These are phyloP conservation scores for Mortierella sp. DNA, from an alignment of 371 early-diverging fungal species.

Conservation along the genomic window DNA sequence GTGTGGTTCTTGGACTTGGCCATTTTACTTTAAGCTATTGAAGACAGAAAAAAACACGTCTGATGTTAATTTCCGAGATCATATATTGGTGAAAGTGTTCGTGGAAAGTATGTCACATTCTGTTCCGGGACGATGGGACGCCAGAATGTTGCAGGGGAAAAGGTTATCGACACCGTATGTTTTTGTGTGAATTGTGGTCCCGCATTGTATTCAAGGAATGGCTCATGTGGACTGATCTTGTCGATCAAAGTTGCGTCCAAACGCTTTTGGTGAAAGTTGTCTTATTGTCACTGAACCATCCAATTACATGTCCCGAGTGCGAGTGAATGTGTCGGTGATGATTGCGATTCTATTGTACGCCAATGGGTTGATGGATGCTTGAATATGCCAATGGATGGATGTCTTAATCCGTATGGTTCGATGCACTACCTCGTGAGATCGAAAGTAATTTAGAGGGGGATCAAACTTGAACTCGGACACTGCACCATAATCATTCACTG, in stretches of 20 bases:
- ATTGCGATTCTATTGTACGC: no score
- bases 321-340: no score
- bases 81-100: constrained; percentile 2
- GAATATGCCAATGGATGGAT: not conserved
- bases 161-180: no score
- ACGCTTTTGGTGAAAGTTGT: no score
- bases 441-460: constrained; percentile 45
- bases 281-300: no score
- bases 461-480: constrained; percentile 1
- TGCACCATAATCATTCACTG: not conserved
- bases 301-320: not conserved
- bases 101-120: not conserved
- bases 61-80: no score
- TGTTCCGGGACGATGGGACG: not conserved
- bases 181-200: no score
- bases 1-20: constrained; percentile 99
- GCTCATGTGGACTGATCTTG: no score
- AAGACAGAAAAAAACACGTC: constrained; percentile 5
- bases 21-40: constrained; percentile 65
- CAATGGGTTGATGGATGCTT: not conserved
- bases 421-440: constrained; percentile 42
- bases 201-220: no score
- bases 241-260: no score
- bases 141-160: no score
- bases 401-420: not conserved